phyloP scores from a whole-genome alignment of 1,284 basidiomycete species.

The Pseudozyma sp. region DNA sequence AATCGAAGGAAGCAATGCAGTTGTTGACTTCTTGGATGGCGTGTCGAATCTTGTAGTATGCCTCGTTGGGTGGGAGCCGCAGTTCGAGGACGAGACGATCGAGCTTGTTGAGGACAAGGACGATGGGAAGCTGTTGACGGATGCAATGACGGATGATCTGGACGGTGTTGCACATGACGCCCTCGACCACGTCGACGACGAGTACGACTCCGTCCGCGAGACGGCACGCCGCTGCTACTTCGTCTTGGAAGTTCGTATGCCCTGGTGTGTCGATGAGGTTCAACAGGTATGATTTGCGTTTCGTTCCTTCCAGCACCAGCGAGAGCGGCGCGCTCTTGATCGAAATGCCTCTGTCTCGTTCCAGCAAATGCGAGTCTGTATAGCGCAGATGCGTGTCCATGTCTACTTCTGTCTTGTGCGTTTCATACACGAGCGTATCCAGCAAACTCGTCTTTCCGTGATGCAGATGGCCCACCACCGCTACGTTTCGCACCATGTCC shows the following conservation, averaged over 20 bases:
- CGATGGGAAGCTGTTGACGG: conserved; percentile 80
- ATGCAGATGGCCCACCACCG: conserved; percentile 82
- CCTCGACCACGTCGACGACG: conserved; percentile 72
- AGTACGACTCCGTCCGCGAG: conserved; percentile 92
- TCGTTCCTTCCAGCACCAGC: conserved; percentile 84
- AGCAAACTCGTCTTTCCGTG: conserved; percentile 97
- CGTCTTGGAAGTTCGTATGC: conserved; percentile 94
- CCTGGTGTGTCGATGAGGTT: conserved; percentile 98
- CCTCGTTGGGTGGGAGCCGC: conserved; percentile 92
- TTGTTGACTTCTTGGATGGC: conserved; percentile 99
- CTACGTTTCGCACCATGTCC: conserved; percentile 81
- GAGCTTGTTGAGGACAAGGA: conserved; percentile 96
- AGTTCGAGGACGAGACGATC: conserved; percentile 96
- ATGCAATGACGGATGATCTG: conserved; percentile 61
- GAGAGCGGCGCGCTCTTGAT: conserved; percentile 98
- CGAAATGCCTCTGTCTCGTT: conserved; percentile 88
- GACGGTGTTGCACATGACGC: conserved; percentile 64
- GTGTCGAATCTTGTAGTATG: conserved; percentile 98
- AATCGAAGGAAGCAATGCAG: conserved; percentile 79
- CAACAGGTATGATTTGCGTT: conserved; percentile 90
- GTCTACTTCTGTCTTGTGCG: conserved; percentile 81
- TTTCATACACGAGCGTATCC: conserved; percentile 97
- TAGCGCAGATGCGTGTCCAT: conserved; percentile 76
- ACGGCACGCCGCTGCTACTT: conserved; percentile 87
- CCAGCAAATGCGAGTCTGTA: conserved; percentile 92